phyloP scores from a whole-genome alignment of 257 asterid genomes.

The Plantago elongata region DNA sequence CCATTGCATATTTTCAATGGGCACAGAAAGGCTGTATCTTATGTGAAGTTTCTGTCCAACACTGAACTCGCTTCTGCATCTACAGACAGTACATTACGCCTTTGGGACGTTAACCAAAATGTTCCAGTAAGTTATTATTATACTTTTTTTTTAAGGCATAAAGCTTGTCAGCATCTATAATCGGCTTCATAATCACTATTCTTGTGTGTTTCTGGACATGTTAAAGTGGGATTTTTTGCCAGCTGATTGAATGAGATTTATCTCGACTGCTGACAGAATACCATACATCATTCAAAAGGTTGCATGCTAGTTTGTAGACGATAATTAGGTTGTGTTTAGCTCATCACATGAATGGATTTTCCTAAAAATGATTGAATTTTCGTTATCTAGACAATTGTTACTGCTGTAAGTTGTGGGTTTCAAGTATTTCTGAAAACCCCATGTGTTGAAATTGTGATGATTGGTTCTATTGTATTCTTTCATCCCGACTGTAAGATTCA shows the following conservation, averaged over 20 bases:
- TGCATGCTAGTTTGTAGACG: no score
- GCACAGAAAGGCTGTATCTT: conserved; percentile 82
- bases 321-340: no score
- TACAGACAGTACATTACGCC: conserved; percentile 79
- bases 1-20: conserved; percentile 69
- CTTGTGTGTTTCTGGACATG: background rate
- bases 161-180: background rate
- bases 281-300: background rate
- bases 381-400: no score
- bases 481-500: background rate
- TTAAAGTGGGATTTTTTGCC: background rate
- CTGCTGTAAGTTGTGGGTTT: no score
- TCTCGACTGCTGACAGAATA: background rate
- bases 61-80: conserved; percentile 89
- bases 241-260: background rate
- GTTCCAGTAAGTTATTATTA: conserved; percentile 45
- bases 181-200: background rate
- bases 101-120: conserved; percentile 83
- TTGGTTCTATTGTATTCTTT: background rate
- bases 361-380: no score
- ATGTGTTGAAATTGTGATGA: no score
- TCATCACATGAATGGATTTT: no score
- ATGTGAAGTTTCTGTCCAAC: conserved; percentile 73
- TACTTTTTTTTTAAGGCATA: no score
- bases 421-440: no score